phyloP scores from a whole-genome alignment of 2,329 filamentous ascomycete genomes.

The Ascochyta koolunga region DNA sequence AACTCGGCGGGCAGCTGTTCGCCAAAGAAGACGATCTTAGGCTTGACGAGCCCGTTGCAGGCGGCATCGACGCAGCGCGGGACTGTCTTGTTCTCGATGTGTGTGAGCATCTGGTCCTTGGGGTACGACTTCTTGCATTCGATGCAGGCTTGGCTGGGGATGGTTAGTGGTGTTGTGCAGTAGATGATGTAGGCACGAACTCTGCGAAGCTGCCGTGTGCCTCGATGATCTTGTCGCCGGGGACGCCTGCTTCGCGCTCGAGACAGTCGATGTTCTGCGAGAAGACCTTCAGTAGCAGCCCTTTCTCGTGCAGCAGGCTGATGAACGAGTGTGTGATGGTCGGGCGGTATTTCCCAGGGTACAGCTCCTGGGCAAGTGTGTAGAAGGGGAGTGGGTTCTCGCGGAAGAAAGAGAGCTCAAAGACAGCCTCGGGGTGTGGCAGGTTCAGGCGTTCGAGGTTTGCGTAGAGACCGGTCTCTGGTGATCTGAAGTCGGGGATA shows the following conservation, averaged over 20 bases:
- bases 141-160: constrained; percentile 75
- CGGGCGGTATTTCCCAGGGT: constrained; percentile 86
- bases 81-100: constrained; percentile 70
- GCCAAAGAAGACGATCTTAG: constrained; percentile 94
- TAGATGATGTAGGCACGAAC: constrained; percentile 5
- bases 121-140: constrained; percentile 79
- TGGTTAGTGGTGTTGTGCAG: constrained; percentile 1
- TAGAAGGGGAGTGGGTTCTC: constrained; percentile 89
- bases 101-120: constrained; percentile 72
- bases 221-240: constrained; percentile 81
- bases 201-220: constrained; percentile 91
- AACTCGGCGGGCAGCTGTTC: constrained; percentile 73
- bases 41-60: constrained; percentile 85
- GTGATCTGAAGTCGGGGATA: constrained; percentile 94
- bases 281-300: constrained; percentile 81
- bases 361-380: constrained; percentile 86
- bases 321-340: constrained; percentile 93
- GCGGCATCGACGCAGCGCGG: constrained; percentile 67
- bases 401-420: constrained; percentile 90
- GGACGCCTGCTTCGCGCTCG: constrained; percentile 85
- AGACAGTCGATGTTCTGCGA: constrained; percentile 98
- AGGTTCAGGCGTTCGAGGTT: constrained; percentile 87
- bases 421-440: constrained; percentile 89
- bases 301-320: constrained; percentile 77
- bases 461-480: constrained; percentile 90